A percentile compares a stretch with the other conserved stretches of the same genome.
Evolutionary conservation across 1,284 basidiomycete genomes (phyloP).

Genomic region (Trametes pubescens): DNA sequence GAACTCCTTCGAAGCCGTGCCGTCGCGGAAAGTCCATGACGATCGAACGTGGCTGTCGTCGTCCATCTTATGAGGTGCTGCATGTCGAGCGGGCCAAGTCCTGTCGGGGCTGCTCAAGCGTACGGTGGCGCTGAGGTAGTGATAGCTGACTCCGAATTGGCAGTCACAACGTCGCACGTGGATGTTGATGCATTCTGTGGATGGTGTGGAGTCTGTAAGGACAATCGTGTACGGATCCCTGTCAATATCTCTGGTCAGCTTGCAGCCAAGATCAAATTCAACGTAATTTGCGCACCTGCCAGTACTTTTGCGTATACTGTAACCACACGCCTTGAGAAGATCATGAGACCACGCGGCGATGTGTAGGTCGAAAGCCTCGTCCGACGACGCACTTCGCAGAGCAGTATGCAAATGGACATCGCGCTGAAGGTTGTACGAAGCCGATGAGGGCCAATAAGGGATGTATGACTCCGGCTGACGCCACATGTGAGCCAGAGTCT

Average conservation of each 20-base stretch:
- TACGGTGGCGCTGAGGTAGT: constrained; percentile 10
- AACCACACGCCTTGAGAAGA: constrained; percentile 11
- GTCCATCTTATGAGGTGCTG: neutral
- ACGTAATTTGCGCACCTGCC: neutral
- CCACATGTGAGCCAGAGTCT: too few species aligned
- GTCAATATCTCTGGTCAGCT: neutral
- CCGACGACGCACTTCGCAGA: constrained; percentile 3
- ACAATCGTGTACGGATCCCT: constrained; percentile 8
- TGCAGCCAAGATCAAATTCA: too few species aligned
- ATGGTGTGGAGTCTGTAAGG: neutral
- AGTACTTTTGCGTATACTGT: neutral
- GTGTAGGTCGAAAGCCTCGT: constrained; percentile 20
- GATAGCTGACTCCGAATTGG: constrained; percentile 2
- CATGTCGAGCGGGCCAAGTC: neutral
- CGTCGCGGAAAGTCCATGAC: too few species aligned
- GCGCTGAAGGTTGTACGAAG: constrained; percentile 7
- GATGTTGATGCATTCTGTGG: constrained; percentile 6
- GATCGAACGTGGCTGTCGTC: constrained; percentile 17
- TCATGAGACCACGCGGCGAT: constrained; percentile 17
- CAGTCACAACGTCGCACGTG: constrained; percentile 22
- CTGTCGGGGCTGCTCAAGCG: neutral
- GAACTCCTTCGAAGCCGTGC: too few species aligned
- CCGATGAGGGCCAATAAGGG: neutral
- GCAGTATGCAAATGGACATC: constrained; percentile 8
- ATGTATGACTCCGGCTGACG: constrained; percentile 5